Percentiles rank a stretch among this genome's conserved stretches.
Evolutionary conservation across 2,329 filamentous ascomycete genomes (phyloP).

Genomic region (Arthrobotrys sphaeroides): DNA sequence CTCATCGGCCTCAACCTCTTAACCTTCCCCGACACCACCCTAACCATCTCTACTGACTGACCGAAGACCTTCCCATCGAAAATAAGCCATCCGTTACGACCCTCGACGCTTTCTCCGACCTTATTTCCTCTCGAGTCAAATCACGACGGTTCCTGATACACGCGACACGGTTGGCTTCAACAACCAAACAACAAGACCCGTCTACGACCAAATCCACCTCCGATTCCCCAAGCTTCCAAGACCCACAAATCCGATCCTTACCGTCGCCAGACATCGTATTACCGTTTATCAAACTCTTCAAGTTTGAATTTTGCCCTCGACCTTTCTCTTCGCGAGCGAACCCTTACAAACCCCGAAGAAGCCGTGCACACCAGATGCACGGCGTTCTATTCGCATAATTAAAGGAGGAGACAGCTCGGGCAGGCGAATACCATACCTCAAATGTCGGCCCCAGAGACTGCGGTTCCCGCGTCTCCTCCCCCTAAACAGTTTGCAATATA

Average conservation of each 20-base stretch:
- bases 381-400: constrained; percentile 44
- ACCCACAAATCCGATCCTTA: background rate
- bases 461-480: constrained; percentile 49
- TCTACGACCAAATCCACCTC: background rate
- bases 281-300: background rate
- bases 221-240: background rate
- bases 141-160: constrained; percentile 5
- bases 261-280: background rate
- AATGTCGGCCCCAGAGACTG: constrained; percentile 53
- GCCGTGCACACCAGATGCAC: constrained; percentile 47
- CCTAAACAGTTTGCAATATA: constrained; percentile 53
- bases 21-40: background rate
- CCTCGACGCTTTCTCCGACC: background rate
- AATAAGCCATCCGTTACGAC: background rate
- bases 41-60: background rate
- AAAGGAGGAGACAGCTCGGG: constrained; percentile 53
- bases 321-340: background rate
- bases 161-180: constrained; percentile 49
- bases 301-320: background rate
- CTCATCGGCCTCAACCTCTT: background rate
- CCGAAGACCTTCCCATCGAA: background rate
- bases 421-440: constrained; percentile 36
- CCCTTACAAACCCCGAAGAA: constrained; percentile 2
- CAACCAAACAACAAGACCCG: constrained; percentile 7
- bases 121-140: background rate